Evolutionary conservation across 169 alveolate species (phyloP).

Genomic region (Eimeria tenella): DNA sequence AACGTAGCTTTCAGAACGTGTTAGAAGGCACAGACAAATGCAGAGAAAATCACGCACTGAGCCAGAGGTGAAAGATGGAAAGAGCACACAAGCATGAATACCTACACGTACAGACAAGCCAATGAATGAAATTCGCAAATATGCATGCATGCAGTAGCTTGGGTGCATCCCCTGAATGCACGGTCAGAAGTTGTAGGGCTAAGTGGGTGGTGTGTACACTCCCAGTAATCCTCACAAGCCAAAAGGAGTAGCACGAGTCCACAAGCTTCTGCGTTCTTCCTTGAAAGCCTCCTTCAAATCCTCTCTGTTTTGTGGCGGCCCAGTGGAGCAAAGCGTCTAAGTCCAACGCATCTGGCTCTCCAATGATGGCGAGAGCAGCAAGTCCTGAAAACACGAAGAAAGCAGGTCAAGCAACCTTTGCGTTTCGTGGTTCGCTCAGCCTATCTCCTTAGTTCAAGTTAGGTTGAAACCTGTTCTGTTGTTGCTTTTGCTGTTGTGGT

Average conservation of each 20-base stretch:
- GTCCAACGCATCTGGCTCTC: conserved; percentile 50
- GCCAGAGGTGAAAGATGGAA: no score
- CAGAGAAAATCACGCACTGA: background rate
- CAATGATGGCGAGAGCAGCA: conserved; percentile 70
- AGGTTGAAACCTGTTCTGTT: no score
- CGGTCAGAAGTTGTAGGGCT: no score
- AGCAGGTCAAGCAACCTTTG: background rate
- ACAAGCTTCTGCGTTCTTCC: conserved; percentile 97
- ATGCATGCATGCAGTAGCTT: no score
- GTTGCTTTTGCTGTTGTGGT: no score
- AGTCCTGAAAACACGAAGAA: conserved; percentile 24
- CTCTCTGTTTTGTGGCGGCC: conserved; percentile 91
- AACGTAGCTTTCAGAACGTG: conserved; percentile 24
- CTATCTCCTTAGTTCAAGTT: no score
- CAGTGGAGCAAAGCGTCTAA: conserved; percentile 85
- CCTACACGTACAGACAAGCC: no score
- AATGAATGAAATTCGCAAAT: no score
- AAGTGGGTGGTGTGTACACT: background rate
- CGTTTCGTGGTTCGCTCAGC: no score
- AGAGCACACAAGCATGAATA: no score
- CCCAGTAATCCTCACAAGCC: conserved; percentile 88
- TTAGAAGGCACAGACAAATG: background rate
- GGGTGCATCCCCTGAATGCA: no score
- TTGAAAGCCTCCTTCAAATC: conserved; percentile 91
- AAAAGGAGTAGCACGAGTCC: conserved; percentile 96